Percentiles rank a stretch among this genome's conserved stretches.
These are phyloP conservation scores for Paspalum notatum DNA, from an alignment of 176 grass and related monocot species.

Conservation along the genomic window DNA sequence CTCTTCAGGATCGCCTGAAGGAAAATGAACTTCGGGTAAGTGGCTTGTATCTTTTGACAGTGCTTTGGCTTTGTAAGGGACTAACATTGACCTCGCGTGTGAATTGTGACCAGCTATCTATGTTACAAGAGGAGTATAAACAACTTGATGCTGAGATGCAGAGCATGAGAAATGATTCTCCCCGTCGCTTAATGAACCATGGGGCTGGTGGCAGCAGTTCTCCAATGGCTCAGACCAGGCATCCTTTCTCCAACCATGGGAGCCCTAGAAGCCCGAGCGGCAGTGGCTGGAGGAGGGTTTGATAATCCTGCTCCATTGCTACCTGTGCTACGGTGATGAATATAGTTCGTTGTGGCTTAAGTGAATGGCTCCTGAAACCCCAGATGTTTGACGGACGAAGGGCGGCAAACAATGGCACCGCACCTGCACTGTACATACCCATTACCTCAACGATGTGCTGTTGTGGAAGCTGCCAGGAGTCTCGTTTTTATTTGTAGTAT, in stretches of 20 bases:
- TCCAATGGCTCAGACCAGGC: constrained; percentile 27
- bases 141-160: constrained; percentile 51
- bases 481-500: constrained; percentile 18
- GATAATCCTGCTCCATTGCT: not conserved
- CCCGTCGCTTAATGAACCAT: constrained; percentile 43
- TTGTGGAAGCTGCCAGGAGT: constrained; percentile 20
- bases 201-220: constrained; percentile 40
- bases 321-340: not conserved
- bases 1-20: constrained; percentile 77
- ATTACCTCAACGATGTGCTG: constrained; percentile 13
- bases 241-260: constrained; percentile 33
- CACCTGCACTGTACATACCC: constrained; percentile 44
- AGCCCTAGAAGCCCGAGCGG: constrained; percentile 41
- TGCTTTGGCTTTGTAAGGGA: not conserved
- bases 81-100: constrained; percentile 25
- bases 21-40: constrained; percentile 97
- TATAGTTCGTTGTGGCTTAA: not conserved
- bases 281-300: constrained; percentile 54
- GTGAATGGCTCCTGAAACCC: not conserved
- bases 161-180: constrained; percentile 38
- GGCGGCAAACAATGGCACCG: not conserved
- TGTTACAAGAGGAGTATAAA: constrained; percentile 65
- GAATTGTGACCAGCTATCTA: constrained; percentile 45
- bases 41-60: constrained; percentile 30
- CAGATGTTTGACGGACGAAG: constrained; percentile 6